Percentiles rank a stretch among this genome's conserved stretches.
phyloP scores from a whole-genome alignment of 257 asterid genomes.

The Misopates orontium region DNA sequence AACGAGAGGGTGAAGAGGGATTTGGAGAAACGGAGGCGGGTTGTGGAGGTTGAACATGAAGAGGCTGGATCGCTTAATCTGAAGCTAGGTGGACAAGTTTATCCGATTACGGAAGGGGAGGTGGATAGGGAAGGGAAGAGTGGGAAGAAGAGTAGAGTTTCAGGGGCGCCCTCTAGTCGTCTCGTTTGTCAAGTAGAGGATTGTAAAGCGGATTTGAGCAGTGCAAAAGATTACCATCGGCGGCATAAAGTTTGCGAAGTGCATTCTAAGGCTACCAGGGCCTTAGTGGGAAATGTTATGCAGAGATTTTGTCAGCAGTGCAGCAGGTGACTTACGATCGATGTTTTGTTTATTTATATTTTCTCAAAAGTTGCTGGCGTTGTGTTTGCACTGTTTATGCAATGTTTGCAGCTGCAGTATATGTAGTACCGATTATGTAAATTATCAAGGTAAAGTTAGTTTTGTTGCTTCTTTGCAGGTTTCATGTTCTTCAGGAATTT shows the following conservation, averaged over 20 bases:
- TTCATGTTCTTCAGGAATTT: slow-evolving; percentile 85
- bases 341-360: background rate
- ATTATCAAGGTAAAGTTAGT: background rate
- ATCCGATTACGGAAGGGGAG: slow-evolving; percentile 45
- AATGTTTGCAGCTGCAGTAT: background rate
- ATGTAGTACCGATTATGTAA: background rate
- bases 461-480: slow-evolving; percentile 47
- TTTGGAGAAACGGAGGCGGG: slow-evolving; percentile 69
- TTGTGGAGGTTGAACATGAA: slow-evolving; percentile 45
- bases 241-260: slow-evolving; percentile 87
- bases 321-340: slow-evolving; percentile 62
- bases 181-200: slow-evolving; percentile 83
- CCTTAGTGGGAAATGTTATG: slow-evolving; percentile 73
- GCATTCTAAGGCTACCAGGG: slow-evolving; percentile 79
- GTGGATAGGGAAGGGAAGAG: slow-evolving; percentile 52
- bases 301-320: slow-evolving; percentile 98
- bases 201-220: slow-evolving; percentile 78
- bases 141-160: slow-evolving; percentile 69
- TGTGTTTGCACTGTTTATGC: background rate
- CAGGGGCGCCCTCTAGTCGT: slow-evolving; percentile 43
- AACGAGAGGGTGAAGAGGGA: slow-evolving; percentile 59
- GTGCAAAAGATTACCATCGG: slow-evolving; percentile 82
- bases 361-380: slow-evolving; percentile 4
- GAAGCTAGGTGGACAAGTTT: slow-evolving; percentile 75
- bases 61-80: slow-evolving; percentile 62